phyloP scores from a whole-genome alignment of 345 rosid genomes.

The Bruguiera gymnorhiza region DNA sequence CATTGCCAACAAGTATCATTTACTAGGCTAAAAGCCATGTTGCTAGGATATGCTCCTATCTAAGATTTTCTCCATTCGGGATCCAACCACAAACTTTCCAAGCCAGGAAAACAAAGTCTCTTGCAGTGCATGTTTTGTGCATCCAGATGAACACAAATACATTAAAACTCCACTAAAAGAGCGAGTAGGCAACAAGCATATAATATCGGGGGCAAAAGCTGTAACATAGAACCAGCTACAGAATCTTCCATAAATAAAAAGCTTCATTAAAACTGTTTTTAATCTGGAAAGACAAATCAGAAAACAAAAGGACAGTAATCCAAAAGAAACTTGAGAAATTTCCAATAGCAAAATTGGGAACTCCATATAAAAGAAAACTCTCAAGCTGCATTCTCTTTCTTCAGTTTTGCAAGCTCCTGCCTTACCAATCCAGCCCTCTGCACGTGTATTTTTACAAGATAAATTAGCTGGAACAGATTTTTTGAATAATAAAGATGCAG shows the following conservation, averaged over 20 bases:
- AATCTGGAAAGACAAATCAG: not conserved
- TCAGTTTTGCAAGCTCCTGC: slow-evolving; percentile 65
- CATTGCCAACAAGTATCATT: too few species aligned
- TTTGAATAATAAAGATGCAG: not conserved
- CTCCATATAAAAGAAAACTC: not conserved
- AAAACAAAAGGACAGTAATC: not conserved
- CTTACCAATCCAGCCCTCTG: slow-evolving; percentile 65
- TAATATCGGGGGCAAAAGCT: too few species aligned
- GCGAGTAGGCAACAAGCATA: too few species aligned
- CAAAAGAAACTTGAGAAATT: not conserved
- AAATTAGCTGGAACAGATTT: not conserved
- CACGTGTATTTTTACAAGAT: slow-evolving; percentile 13
- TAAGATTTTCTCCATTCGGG: too few species aligned
- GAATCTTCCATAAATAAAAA: not conserved
- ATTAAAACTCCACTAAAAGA: too few species aligned
- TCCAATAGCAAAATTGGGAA: not conserved
- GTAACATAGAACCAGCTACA: too few species aligned
- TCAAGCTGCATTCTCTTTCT: slow-evolving; percentile 44
- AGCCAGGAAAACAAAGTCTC: too few species aligned
- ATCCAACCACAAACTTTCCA: too few species aligned
- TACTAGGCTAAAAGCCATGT: too few species aligned
- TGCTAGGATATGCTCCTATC: too few species aligned
- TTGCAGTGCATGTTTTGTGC: too few species aligned
- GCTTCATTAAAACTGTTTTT: not conserved
- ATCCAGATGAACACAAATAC: too few species aligned